Evolutionary conservation across 139 green algal genomes (phyloP), one percentile per base, ranked within the genome.

Genomic region (Parachlorella kessleri): DNA sequence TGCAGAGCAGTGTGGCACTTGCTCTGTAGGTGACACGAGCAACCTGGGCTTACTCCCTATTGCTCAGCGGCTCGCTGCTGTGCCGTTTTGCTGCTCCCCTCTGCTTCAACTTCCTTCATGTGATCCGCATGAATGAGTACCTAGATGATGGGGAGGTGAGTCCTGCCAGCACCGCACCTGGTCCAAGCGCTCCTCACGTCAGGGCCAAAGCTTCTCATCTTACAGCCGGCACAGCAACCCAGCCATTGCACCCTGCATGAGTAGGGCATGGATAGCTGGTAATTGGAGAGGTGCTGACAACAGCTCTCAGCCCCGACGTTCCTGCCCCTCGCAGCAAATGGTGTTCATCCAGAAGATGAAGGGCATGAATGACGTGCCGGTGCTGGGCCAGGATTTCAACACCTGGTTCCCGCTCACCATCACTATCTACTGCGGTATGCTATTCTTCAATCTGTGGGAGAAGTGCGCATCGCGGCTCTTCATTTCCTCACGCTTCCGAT

Each of bases 21-120:
- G 59, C 59, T n/a, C 35, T 3, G 30, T 55, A 79, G 73, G 73
- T 95, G 14, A 86, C 91, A 1, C 30, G 71, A n/a, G 85, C 90
- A 70, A 95, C 93, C 38, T 85, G 90, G 81, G 66, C 84, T 38
- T 87, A 80, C 73, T 89, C 81, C 3, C 72, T 93, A 55, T 80
- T 95, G 70, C 86, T 91, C 70, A 82, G 76, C 73, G 39, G 59
- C 66, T 83, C 74, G 4, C 74, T 83, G 53, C 77, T 88, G 48
- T 66, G 73, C 9, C 91, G 96, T 38, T 98, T 98, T 81, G 93
- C 95, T 3, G 91, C 96, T 2, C 94, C 96, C 38, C 91, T 98
- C 21, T 94, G 87, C 73, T 99, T 94, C 90, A 99, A 88, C 80
- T 91, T 84, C 73, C 69, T 90, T 39, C 84, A 90, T 54, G 87